phyloP scores from a whole-genome alignment of 2,329 filamentous ascomycete genomes.

The Penicillium capsulatum region DNA sequence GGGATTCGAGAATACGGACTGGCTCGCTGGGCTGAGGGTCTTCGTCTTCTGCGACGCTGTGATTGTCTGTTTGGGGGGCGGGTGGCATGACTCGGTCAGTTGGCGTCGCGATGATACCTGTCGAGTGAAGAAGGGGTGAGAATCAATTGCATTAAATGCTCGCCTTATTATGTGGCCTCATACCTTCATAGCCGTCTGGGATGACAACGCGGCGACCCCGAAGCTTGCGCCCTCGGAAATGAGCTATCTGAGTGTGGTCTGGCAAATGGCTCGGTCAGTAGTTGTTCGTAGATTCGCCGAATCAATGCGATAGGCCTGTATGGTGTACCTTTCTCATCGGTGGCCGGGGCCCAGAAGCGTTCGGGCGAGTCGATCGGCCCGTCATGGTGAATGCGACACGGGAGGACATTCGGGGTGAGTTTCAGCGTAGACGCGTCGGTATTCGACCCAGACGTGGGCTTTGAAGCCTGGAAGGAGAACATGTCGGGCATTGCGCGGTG shows the following conservation, averaged over 20 bases:
- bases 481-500: slow-evolving; percentile 26
- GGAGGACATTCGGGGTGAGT: slow-evolving; percentile 66
- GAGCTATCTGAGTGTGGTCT: slow-evolving; percentile 49
- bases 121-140: neutral
- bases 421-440: slow-evolving; percentile 29
- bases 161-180: neutral
- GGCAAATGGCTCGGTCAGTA: neutral
- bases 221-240: slow-evolving; percentile 78
- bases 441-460: slow-evolving; percentile 6
- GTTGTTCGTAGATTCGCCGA: too few relatives aligned
- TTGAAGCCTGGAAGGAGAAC: slow-evolving; percentile 33
- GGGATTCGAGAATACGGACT: slow-evolving; percentile 56
- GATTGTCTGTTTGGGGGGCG: slow-evolving; percentile 29
- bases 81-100: slow-evolving; percentile 36
- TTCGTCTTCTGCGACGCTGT: slow-evolving; percentile 45
- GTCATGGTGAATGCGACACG: slow-evolving; percentile 74
- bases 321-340: slow-evolving; percentile 40
- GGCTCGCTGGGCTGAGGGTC: slow-evolving; percentile 47
- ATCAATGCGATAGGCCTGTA: neutral
- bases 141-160: neutral
- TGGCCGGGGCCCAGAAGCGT: slow-evolving; percentile 66
- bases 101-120: slow-evolving; percentile 57
- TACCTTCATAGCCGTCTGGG: slow-evolving; percentile 65
- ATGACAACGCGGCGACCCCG: slow-evolving; percentile 63
- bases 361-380: slow-evolving; percentile 62